These are phyloP conservation scores for Mycosphaerella sp. DNA, from an alignment of 2,329 filamentous ascomycete genomes.

Conservation along the genomic window DNA sequence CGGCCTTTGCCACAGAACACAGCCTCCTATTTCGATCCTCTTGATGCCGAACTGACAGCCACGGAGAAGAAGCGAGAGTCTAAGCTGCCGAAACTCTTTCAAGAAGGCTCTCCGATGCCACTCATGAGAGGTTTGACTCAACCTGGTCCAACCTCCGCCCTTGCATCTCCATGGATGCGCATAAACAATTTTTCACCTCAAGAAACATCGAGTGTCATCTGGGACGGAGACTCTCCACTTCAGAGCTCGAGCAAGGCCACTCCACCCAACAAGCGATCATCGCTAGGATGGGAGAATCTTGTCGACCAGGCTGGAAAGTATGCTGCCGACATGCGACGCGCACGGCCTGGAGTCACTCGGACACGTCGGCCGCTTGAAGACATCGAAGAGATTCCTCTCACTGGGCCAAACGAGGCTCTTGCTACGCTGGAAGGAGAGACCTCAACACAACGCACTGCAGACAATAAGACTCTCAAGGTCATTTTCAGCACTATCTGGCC, in stretches of 20 bases:
- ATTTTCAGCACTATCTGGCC: conserved; percentile 68
- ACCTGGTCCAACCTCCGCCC: conserved; percentile 16
- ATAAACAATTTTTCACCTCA: conserved; percentile 10
- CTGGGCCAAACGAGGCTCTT: conserved; percentile 13
- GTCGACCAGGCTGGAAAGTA: conserved; percentile 19
- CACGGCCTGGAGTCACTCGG: conserved; percentile 6
- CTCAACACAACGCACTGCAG: conserved; percentile 1
- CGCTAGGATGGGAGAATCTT: conserved; percentile 16
- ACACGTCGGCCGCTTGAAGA: conserved; percentile 13
- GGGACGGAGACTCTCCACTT: conserved; percentile 3
- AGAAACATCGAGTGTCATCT: conserved; percentile 4
- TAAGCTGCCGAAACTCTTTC: conserved; percentile 26
- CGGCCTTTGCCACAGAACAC: conserved; percentile 2
- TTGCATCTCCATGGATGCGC: conserved; percentile 23
- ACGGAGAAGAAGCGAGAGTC: conserved; percentile 25
- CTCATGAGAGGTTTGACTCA: conserved; percentile 20
- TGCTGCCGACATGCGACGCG: conserved; percentile 18
- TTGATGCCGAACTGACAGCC: conserved; percentile 26
- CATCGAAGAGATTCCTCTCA: conserved; percentile 17
- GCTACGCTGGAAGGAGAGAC: conserved; percentile 12
- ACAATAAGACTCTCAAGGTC: conserved; percentile 36
- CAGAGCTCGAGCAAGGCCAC: background rate
- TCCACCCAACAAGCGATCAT: conserved; percentile 9
- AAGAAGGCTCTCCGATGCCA: conserved; percentile 23
- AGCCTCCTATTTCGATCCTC: conserved; percentile 20